Percentiles rank a stretch among this genome's conserved stretches.
Conservation (phyloP, 2,329 filamentous ascomycete species). For the Sclerotiophoma versabilis region DNA sequence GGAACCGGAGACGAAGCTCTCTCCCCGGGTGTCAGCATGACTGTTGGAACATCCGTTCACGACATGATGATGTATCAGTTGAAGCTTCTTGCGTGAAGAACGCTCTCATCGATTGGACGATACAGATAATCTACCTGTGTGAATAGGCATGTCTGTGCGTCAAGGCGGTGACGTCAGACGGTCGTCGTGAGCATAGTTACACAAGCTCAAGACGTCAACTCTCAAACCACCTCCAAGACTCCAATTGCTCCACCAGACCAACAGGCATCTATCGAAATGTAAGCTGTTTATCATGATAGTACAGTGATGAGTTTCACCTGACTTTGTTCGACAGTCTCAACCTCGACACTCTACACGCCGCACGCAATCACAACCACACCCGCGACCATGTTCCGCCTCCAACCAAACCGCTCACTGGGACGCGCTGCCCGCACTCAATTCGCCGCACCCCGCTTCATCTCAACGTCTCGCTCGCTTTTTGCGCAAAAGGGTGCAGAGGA, state of each 20-base stretch:
- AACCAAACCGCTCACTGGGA: conserved; percentile 29
- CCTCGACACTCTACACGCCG: not conserved
- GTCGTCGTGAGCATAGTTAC: conserved; percentile 12
- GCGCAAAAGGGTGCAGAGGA: conserved; percentile 55
- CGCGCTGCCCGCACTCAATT: conserved; percentile 24
- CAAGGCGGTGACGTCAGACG: conserved; percentile 10
- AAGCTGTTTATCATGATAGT: not conserved
- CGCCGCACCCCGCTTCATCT: conserved; percentile 30
- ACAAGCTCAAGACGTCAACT: conserved; percentile 16
- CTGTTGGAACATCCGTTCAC: no score
- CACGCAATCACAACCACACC: not conserved
- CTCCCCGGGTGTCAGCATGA: conserved; percentile 3
- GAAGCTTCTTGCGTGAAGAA: not conserved
- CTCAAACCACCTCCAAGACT: not conserved
- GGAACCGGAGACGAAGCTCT: not conserved
- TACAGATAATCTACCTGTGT: no score
- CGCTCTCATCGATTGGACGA: not conserved
- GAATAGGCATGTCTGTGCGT: conserved; percentile 1
- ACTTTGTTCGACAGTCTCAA: not conserved
- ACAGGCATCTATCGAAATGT: not conserved
- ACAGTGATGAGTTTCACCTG: not conserved
- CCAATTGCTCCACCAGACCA: conserved; percentile 5
- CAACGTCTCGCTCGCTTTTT: conserved; percentile 29
- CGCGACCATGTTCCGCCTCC: conserved; percentile 35
- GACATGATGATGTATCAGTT: no score